Evolutionary conservation across 768 basidiomycete species (phyloP), one percentile per base, ranked within the genome.

Genomic region (Chiua virens): DNA sequence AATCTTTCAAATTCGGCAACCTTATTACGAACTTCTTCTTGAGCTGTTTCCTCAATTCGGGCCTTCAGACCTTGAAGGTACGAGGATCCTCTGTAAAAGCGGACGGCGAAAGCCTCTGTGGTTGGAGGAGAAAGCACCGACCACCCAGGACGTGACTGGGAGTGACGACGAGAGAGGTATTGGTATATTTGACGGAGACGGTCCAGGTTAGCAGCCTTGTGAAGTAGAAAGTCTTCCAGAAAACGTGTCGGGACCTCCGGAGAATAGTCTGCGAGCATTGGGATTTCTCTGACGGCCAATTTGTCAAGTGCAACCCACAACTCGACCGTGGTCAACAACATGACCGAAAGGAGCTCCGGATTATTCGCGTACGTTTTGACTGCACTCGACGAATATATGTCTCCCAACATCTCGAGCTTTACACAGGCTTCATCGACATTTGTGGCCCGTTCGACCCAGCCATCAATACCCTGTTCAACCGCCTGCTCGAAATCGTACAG

Each of bases 281-380:
- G 74, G 34, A 64, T 60, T 22, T 67, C 60, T 15, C 35, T 36
- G 18, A 73, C 58, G 3, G 60, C 67, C 13, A 74, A 28, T 21
- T 54, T 67, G 54, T 81, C 79, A 5, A 81, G 62, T 0, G 72
- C 75, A 1, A 76, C 65, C 80, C 80, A 81, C 18, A 81, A 63
- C 27, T 77, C 72, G 22, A 80, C 56, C 32, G 74, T 52, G 6
- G 74, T 75, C 43, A 81, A 63, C 34, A 80, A 54, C 70, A 80
- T 75, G 17, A 73, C 46, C 11, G 70, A 71, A 3, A 57, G 38
- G n/a, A 54, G 43, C 50, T 78, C 75, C 8, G 76, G 71, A 39
- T 69, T 75, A 20, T 56, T 52, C 17, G 46, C 43, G 44, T 75
- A 76, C 8, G 56, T 47, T 0, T n/a, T 27, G 21, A 42, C 27